Conservation (phyloP, 805 yeast species). For the Myxozyma nipponensis region DNA sequence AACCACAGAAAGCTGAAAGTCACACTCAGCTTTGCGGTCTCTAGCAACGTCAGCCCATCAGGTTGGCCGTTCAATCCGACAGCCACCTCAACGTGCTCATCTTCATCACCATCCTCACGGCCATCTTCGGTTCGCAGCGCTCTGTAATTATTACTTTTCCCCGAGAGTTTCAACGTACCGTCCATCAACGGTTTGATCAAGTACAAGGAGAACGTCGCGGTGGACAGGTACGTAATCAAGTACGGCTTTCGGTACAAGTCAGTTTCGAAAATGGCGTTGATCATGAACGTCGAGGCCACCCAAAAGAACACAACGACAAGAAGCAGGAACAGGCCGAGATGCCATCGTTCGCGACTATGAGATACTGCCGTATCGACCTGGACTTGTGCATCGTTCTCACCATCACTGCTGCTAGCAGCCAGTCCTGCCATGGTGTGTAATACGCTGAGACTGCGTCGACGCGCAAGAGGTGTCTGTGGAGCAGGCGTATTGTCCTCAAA, state of each 20-base stretch:
- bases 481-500: conserved; percentile 8
- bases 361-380: not conserved
- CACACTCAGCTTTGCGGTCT: conserved; percentile 69
- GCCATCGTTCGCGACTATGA: conserved; percentile 13
- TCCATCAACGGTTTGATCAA: conserved; percentile 53
- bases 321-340: conserved; percentile 18
- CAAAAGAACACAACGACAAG: conserved; percentile 42
- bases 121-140: not conserved
- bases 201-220: conserved; percentile 77
- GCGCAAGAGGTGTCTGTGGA: conserved; percentile 5
- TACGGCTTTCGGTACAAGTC: conserved; percentile 81
- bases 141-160: not conserved
- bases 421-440: conserved; percentile 1
- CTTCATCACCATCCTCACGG: not conserved
- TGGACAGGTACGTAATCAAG: conserved; percentile 85
- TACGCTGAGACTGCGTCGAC: not conserved
- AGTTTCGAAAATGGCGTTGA: conserved; percentile 66
- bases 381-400: not conserved
- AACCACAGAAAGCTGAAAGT: conserved; percentile 91
- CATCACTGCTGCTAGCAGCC: not conserved
- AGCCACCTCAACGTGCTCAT: not conserved
- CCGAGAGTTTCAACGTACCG: conserved; percentile 5
- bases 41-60: conserved; percentile 38
- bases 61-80: not conserved
- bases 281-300: conserved; percentile 85